phyloP scores from a whole-genome alignment of 1,139 yeast species.

The Arxiozyma telluris region DNA sequence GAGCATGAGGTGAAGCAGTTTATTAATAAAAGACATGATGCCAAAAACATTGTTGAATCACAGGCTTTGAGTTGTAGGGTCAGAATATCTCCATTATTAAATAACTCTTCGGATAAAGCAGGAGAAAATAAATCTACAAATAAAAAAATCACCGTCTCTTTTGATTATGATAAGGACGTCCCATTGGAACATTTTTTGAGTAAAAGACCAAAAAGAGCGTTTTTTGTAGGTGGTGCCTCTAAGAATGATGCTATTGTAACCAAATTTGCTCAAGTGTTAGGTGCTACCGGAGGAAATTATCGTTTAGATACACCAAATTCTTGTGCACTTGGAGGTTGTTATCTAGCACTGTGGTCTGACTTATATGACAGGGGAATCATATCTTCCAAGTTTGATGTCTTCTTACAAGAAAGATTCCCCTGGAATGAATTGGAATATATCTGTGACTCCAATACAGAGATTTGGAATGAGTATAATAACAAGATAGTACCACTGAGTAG shows the following conservation, averaged over 20 bases:
- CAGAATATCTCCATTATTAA: constrained; percentile 66
- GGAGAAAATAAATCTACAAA: constrained; percentile 4
- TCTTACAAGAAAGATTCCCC: constrained; percentile 40
- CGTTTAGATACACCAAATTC: constrained; percentile 78
- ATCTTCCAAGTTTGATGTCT: constrained; percentile 28
- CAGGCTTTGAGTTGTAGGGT: constrained; percentile 80
- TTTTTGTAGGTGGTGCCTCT: constrained; percentile 85
- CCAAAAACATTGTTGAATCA: constrained; percentile 68
- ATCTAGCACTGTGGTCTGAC: constrained; percentile 69
- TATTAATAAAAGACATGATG: constrained; percentile 51
- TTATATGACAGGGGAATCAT: constrained; percentile 6
- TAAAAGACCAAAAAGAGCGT: constrained; percentile 57
- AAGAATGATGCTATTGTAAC: constrained; percentile 57
- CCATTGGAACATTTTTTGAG: constrained; percentile 21
- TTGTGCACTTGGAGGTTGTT: constrained; percentile 93
- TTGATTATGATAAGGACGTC: constrained; percentile 27
- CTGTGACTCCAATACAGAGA: constrained; percentile 18
- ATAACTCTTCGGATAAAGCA: constrained; percentile 15
- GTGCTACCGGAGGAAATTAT: constrained; percentile 53
- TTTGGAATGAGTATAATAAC: constrained; percentile 29
- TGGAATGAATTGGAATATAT: constrained; percentile 41
- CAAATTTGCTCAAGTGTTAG: constrained; percentile 64
- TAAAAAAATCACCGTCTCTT: constrained; percentile 16
- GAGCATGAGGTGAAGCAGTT: constrained; percentile 24
- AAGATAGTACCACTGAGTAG: constrained; percentile 30